A percentile compares a stretch with the other conserved stretches of the same genome.
Evolutionary conservation across 2,329 filamentous ascomycete genomes (phyloP).

Genomic region (Penicillium occitanis): DNA sequence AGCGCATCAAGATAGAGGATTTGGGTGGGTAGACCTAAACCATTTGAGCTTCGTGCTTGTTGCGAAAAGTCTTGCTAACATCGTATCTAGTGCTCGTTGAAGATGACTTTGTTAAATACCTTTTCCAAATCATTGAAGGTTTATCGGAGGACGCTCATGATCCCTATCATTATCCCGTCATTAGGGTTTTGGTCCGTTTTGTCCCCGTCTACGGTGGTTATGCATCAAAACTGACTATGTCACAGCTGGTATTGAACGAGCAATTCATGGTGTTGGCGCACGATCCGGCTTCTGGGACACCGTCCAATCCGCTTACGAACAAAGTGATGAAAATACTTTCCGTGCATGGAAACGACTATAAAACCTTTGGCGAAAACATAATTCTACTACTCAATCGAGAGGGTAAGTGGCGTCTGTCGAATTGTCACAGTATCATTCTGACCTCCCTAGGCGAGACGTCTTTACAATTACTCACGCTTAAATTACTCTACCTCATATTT

Average conservation of each 20-base stretch:
- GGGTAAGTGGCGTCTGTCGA: constrained; percentile 43
- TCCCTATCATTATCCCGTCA: constrained; percentile 93
- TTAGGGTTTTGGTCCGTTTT: constrained; percentile 76
- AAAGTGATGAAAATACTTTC: constrained; percentile 90
- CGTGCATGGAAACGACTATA: constrained; percentile 74
- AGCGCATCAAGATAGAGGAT: constrained; percentile 74
- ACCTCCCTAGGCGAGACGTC: constrained; percentile 69
- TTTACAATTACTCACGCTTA: constrained; percentile 91
- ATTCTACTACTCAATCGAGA: constrained; percentile 94
- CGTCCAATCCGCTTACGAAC: constrained; percentile 68
- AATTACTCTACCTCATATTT: constrained; percentile 92
- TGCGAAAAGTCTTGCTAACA: background rate
- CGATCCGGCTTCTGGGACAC: constrained; percentile 46
- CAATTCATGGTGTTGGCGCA: constrained; percentile 87
- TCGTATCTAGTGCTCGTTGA: constrained; percentile 53
- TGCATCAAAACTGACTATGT: constrained; percentile 23
- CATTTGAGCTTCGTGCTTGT: background rate
- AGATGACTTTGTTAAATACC: constrained; percentile 77
- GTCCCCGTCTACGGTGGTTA: background rate
- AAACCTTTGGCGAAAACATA: constrained; percentile 96
- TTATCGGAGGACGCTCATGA: constrained; percentile 84
- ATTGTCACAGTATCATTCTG: background rate
- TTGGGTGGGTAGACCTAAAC: constrained; percentile 57
- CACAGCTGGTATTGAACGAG: constrained; percentile 88
- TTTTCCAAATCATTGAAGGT: constrained; percentile 85